A percentile compares a stretch with the other conserved stretches of the same genome.
phyloP scores from a whole-genome alignment of 106 monocot genomes.

The Platanthera zijinensis region DNA sequence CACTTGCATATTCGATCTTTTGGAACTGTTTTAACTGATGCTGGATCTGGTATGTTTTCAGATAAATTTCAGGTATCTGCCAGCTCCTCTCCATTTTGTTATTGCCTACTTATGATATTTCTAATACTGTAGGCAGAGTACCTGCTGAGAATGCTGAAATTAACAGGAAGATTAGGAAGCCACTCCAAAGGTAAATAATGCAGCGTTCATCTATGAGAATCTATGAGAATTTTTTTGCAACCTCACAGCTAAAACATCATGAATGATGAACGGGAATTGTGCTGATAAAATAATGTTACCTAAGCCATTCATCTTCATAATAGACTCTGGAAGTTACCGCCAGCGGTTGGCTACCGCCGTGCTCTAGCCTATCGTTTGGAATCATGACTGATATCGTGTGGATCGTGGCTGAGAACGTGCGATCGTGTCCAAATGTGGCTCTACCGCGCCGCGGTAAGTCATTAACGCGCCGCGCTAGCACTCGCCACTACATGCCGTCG shows the following conservation, averaged over 20 bases:
- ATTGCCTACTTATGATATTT: neutral
- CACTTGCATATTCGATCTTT: slow-evolving; percentile 50
- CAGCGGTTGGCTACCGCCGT: too few relatives aligned
- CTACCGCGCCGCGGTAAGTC: too few relatives aligned
- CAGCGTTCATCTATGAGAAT: neutral
- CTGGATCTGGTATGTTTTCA: slow-evolving; percentile 24
- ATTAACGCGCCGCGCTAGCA: too few relatives aligned
- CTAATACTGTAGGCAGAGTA: slow-evolving; percentile 29
- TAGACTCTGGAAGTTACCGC: too few relatives aligned
- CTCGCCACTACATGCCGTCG: too few relatives aligned
- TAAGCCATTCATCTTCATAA: neutral
- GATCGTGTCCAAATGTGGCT: too few relatives aligned
- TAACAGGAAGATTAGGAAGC: slow-evolving; percentile 22
- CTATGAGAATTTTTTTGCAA: neutral
- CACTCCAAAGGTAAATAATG: slow-evolving; percentile 32
- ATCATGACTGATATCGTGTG: too few relatives aligned
- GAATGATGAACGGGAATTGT: neutral
- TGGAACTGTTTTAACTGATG: slow-evolving; percentile 51
- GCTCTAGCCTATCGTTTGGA: too few relatives aligned
- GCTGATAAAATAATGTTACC: neutral
- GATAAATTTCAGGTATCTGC: neutral
- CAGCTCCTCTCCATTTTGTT: neutral
- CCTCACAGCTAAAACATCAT: neutral
- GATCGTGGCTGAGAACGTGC: too few relatives aligned
- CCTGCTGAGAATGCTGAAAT: slow-evolving; percentile 10